Conservation (phyloP, 2,329 filamentous ascomycete species). For the Drechslerella dactyloides region DNA sequence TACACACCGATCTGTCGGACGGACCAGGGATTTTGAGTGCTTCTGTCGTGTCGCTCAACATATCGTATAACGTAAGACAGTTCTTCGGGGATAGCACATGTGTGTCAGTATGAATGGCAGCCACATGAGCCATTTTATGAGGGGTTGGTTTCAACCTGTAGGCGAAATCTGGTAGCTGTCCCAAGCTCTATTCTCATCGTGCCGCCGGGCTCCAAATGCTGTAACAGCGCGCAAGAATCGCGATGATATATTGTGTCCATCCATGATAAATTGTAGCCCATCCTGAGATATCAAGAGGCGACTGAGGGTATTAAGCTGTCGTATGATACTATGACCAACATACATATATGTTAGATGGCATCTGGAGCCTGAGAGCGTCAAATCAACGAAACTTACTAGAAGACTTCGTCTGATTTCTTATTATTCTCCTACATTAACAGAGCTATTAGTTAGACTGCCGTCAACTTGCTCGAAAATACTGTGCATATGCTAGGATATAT, state of each 20-base stretch:
- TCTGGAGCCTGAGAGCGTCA: neutral
- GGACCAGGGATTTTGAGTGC: slow-evolving; percentile 30
- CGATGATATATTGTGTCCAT: slow-evolving; percentile 19
- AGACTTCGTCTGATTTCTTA: slow-evolving; percentile 8
- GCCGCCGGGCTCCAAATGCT: slow-evolving; percentile 17
- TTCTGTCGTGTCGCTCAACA: slow-evolving; percentile 19
- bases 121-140: no score
- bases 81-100: slow-evolving; percentile 8
- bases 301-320: slow-evolving; percentile 27
- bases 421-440: slow-evolving; percentile 21
- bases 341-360: neutral
- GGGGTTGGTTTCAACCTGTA: neutral
- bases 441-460: no score
- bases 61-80: slow-evolving; percentile 30
- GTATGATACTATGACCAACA: slow-evolving; percentile 21
- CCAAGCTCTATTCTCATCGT: slow-evolving; percentile 37
- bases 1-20: slow-evolving; percentile 28
- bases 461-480: no score
- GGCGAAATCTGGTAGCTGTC: slow-evolving; percentile 29
- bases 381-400: slow-evolving; percentile 10
- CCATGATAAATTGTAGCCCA: slow-evolving; percentile 19
- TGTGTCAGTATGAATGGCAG: neutral
- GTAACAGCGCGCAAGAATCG: slow-evolving; percentile 23
- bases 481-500: no score
- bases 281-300: slow-evolving; percentile 20